Conservation (phyloP, 176 grass and related monocot genomes). For the Microstegium vimineum region DNA sequence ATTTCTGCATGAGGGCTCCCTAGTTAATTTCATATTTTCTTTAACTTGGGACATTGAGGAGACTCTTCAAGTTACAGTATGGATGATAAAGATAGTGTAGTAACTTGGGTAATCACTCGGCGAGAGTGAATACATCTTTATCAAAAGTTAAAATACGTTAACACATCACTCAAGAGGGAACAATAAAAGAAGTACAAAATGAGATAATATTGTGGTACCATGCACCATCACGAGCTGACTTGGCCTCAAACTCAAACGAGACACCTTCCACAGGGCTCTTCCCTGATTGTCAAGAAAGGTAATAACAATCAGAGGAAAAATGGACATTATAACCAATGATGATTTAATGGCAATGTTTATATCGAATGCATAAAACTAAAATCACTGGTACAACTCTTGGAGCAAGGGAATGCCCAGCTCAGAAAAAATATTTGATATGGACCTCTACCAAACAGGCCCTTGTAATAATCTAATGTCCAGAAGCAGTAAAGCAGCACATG, state of each 20-base stretch:
- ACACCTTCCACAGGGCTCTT: conserved; percentile 41
- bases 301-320: not conserved
- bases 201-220: conserved; percentile 38
- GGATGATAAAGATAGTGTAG: not conserved
- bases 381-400: not conserved
- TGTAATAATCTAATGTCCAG: not conserved
- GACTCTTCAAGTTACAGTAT: not conserved
- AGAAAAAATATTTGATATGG: not conserved
- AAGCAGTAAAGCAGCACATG: not conserved
- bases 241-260: conserved; percentile 71
- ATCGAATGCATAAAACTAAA: not conserved
- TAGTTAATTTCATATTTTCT: not conserved
- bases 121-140: not conserved
- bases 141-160: not conserved
- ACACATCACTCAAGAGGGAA: not conserved
- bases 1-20: not conserved
- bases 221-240: conserved; percentile 80
- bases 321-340: not conserved
- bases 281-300: conserved; percentile 15
- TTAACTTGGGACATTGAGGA: not conserved
- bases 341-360: not conserved
- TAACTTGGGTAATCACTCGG: not conserved
- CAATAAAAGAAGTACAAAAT: not conserved
- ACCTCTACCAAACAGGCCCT: not conserved
- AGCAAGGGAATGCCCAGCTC: not conserved